Evolutionary conservation across 179 eudicot genomes (phyloP), one percentile per base, ranked within the genome.

Genomic region (Silene vulgaris): DNA sequence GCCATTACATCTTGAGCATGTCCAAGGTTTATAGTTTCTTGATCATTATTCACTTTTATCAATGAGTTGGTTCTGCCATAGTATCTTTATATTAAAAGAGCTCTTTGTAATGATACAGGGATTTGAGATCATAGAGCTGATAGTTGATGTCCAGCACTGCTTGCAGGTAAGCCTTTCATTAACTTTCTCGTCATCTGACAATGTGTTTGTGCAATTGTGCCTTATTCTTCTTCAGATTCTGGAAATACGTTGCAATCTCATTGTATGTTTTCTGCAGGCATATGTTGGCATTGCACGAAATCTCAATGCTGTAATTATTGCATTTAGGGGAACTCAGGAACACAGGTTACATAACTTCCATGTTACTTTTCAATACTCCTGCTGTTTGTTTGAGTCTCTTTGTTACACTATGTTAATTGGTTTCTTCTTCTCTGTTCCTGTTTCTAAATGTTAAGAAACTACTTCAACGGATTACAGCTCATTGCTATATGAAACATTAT

Each of bases 281-380:
- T 96, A 89, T 87, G 97, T 93, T 75, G 99, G 99, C 73, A 85
- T 96, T 63, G 92, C 97, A 70, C 71, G 80, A 57, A 84, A 89
- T 85, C 91, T 89, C 17, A 88, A 93, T 79, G 96, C 99, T 35
- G 85, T 87, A 74, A 90, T 96, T 71, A 84, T 96, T 86, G 97
- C 99, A 52, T 96, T 96, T 74, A 82, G 97, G 72, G 99, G 97
- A 73, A 92, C 97, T 62, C 94, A 96, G 76, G 99, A 86, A 75
- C 77, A 74, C 90, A 95, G 99, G 99, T 90, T 67, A 56, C 68
- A n/a, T 40, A 20, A 52, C 59, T 52, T 52, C 16, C 59, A 54
- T 65, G 17, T 65, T 68, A 16, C 23, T 67, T 69, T 32, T 63
- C 19, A 35, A 28, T 78, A 40, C n/a, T 76, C 57, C 57, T 73